Evolutionary conservation across 352 stramenopile genomes (phyloP), one percentile per base, ranked within the genome.

Genomic region (Globisporangium spinosum): DNA sequence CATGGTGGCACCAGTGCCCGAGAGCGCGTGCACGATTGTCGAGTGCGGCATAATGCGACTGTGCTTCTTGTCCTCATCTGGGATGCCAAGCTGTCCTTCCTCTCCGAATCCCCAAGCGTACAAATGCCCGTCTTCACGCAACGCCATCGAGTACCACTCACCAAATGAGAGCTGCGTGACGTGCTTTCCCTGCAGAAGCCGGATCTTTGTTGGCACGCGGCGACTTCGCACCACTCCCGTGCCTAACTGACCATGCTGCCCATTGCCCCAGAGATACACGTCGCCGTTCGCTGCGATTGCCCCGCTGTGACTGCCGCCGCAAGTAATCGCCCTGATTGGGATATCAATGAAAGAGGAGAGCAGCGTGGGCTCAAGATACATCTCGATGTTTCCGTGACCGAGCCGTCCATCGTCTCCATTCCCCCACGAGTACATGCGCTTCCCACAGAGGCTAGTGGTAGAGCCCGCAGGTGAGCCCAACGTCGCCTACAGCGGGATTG

Each of bases 41-140:
- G 83, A 82, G n/a, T 89, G 64, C 9, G 79, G 55, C 9, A 79
- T 76, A 29, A 86, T 68, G 29, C 77, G 59, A 15, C 71, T 71
- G 61, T 78, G 66, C 62, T 83, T 84, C 13, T 70, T 40, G 38
- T 84, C 77, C 29, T 85, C 71, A 27, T 82, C 74, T 3, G 79
- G 77, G 0, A 89, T 66, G 29, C 78, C 79, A 12, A 92, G 76
- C 34, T 90, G 82, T 0, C 84, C 82, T 77, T 92, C 84, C 69
- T 92, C 84, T 13, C 82, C 84, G 51, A 92, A 92, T 0, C 84
- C 84, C 83, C 83, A 92, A 0, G 82, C 68, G 47, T 80, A 92
- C 54, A 92, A 64, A 0, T 70, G 75, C 5, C 76, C 79, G 27
- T 83, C 75, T 51, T 81, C 76, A 56, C 78, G 86, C 3, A 92